A percentile compares a stretch with the other conserved stretches of the same genome.
These are phyloP conservation scores for Trichoderma semiorbis DNA, from an alignment of 2,329 filamentous ascomycete species.

Conservation along the genomic window DNA sequence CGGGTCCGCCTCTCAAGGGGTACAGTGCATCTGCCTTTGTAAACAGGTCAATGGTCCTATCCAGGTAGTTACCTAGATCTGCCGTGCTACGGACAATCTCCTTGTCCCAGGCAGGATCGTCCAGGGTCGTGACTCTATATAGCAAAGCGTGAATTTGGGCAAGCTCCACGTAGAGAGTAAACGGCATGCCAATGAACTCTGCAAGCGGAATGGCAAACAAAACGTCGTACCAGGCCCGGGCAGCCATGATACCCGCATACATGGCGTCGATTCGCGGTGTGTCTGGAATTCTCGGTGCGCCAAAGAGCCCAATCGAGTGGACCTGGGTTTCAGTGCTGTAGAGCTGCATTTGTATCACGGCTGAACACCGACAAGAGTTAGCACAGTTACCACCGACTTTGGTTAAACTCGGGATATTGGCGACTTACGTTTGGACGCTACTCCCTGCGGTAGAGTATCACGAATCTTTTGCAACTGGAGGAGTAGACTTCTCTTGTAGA, in stretches of 20 bases:
- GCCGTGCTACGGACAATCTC: conserved; percentile 34
- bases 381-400: neutral
- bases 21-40: conserved; percentile 28
- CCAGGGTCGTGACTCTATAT: conserved; percentile 38
- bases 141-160: conserved; percentile 37
- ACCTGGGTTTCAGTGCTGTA: conserved; percentile 32
- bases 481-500: conserved; percentile 33
- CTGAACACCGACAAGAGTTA: conserved; percentile 23
- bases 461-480: conserved; percentile 29
- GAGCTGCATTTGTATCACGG: conserved; percentile 30
- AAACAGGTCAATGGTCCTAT: conserved; percentile 35
- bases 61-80: conserved; percentile 35
- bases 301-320: conserved; percentile 34
- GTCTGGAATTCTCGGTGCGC: conserved; percentile 30
- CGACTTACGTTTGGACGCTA: conserved; percentile 29
- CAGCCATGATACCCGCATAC: conserved; percentile 35
- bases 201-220: conserved; percentile 33
- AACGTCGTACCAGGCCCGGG: conserved; percentile 36
- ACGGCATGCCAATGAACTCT: conserved; percentile 32
- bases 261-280: conserved; percentile 33
- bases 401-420: neutral
- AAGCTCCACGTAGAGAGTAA: conserved; percentile 34
- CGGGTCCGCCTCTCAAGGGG: conserved; percentile 28
- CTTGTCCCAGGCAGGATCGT: conserved; percentile 42
- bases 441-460: conserved; percentile 23